Percentiles rank a stretch among this genome's conserved stretches.
phyloP scores from a whole-genome alignment of 83 land plant genomes.

The Isoetes engelmannii region DNA sequence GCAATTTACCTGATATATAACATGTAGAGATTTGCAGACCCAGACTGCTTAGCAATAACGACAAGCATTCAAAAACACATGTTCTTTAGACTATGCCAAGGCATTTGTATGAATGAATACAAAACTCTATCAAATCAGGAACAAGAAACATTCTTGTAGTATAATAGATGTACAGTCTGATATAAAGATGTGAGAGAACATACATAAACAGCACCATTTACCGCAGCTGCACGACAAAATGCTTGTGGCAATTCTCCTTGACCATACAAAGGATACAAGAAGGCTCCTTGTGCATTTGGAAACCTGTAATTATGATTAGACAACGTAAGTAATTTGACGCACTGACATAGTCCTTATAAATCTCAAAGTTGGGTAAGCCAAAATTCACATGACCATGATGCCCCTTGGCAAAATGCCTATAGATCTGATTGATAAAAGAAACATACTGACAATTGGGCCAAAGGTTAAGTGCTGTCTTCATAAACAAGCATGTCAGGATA shows the following conservation, averaged over 20 bases:
- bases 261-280: constrained; percentile 86
- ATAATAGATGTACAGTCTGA: too few relatives aligned
- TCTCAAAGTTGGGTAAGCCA: not conserved
- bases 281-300: constrained; percentile 67
- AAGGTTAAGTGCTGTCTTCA: too few relatives aligned
- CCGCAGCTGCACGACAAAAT: constrained; percentile 93
- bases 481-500: too few relatives aligned
- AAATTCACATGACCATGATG: too few relatives aligned
- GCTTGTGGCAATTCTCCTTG: constrained; percentile 94
- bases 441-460: too few relatives aligned
- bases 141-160: too few relatives aligned
- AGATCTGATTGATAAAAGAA: too few relatives aligned
- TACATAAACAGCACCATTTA: constrained; percentile 87
- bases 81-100: too few relatives aligned
- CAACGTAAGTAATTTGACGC: not conserved
- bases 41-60: not conserved
- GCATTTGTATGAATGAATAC: too few relatives aligned
- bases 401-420: too few relatives aligned
- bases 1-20: not conserved
- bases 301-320: constrained; percentile 39
- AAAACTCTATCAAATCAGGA: too few relatives aligned
- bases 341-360: not conserved
- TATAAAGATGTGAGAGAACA: constrained; percentile 14
- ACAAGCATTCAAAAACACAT: not conserved
- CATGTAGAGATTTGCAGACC: not conserved